Evolutionary conservation across 202 grass and related monocot genomes (phyloP).

Genomic region (Saccharum hybrid): DNA sequence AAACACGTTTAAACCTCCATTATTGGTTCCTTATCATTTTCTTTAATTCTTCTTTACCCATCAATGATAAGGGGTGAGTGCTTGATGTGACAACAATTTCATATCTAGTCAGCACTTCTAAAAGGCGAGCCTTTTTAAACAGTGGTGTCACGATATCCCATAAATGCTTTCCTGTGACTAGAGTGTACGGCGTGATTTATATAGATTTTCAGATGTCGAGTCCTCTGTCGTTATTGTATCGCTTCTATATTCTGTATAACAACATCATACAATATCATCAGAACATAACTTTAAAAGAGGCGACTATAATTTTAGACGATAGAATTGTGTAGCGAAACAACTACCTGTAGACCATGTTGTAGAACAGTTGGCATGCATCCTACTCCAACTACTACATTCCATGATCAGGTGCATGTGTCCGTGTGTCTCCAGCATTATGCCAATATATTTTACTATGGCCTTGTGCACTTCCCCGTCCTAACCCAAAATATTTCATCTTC

Average conservation of each 20-base stretch:
- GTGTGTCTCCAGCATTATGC: slow-evolving; percentile 9
- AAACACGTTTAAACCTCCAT: slow-evolving; percentile 42
- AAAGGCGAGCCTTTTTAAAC: slow-evolving; percentile 19
- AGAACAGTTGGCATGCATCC: neutral
- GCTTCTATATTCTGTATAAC: neutral
- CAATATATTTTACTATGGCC: neutral
- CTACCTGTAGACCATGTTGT: no score
- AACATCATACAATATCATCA: neutral
- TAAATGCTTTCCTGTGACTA: neutral
- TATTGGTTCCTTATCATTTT: neutral
- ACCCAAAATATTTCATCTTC: no score
- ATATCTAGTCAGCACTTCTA: slow-evolving; percentile 14
- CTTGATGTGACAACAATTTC: slow-evolving; percentile 42
- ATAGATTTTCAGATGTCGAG: neutral
- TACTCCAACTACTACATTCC: slow-evolving; percentile 3
- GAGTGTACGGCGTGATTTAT: neutral
- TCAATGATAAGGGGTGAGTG: slow-evolving; percentile 12
- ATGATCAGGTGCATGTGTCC: neutral
- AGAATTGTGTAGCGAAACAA: neutral
- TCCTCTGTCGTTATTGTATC: neutral
- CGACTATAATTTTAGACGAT: no score
- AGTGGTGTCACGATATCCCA: neutral
- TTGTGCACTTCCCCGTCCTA: no score
- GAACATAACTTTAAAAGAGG: neutral
- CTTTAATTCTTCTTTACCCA: neutral